phyloP scores from a whole-genome alignment of 2,329 filamentous ascomycete genomes.

The Botrytis sinoallii region DNA sequence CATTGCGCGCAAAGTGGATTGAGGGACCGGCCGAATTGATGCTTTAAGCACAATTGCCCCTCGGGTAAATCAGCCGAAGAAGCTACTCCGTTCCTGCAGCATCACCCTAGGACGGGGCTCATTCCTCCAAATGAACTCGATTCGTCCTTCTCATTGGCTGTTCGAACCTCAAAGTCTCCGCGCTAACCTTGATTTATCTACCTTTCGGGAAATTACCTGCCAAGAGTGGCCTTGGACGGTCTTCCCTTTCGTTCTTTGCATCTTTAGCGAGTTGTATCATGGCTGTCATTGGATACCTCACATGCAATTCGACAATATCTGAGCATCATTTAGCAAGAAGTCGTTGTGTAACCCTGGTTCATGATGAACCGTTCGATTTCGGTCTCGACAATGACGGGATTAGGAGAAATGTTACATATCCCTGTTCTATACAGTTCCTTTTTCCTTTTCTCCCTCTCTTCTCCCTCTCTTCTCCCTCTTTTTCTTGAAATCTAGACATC shows the following conservation, averaged over 20 bases:
- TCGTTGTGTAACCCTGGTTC: neutral
- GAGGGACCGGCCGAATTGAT: neutral
- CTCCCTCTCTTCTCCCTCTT: conserved; percentile 18
- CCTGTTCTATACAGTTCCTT: neutral
- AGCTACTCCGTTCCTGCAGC: neutral
- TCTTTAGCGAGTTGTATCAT: neutral
- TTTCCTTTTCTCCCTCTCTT: conserved; percentile 22
- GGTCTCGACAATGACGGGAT: neutral
- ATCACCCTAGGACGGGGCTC: neutral
- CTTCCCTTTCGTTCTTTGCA: conserved; percentile 1
- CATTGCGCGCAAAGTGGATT: neutral
- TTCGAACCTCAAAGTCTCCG: neutral
- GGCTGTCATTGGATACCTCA: neutral
- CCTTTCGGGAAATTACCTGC: neutral
- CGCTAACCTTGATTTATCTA: neutral
- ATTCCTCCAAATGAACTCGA: neutral
- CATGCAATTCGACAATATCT: neutral
- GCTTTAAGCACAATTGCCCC: neutral
- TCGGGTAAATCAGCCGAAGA: neutral
- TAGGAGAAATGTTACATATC: neutral
- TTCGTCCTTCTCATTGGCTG: neutral
- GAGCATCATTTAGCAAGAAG: neutral
- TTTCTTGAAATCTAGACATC: conserved; percentile 25
- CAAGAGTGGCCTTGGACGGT: neutral
- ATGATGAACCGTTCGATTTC: neutral